Base-by-base conservation (phyloP, 2,329 filamentous ascomycete genomes). In the Calonectria montana region DNA sequence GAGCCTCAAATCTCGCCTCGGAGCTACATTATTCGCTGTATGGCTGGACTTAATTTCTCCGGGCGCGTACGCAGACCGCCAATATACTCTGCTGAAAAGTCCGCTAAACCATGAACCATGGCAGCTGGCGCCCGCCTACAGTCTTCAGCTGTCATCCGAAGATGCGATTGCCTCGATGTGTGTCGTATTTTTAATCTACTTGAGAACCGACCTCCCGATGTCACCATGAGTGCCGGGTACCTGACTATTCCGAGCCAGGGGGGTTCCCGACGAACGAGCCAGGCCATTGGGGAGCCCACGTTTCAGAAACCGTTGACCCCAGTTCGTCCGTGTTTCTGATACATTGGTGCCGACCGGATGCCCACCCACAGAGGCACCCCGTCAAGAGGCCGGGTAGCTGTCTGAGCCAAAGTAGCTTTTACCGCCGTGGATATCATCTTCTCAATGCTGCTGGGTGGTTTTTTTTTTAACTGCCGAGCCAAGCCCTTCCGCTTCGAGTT, bases 311-410 rank as follows among this genome's bases (percentile, higher is more conserved):
- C 16, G 35, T 39, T 23, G 6, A 66, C 61, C 61, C 64, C 47
- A 29, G 69, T 39, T 37, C 43, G 37, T 67, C 48, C 21, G 18
- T 21, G 64, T 71, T 67, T 71, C 69, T 67, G 64, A 71, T 71
- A 71, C 64, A 70, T 48, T 66, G 39, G 69, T 18, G 47, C 18
- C 21, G 39, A 13, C n/a, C n/a, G n/a, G n/a, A 39, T 35, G 31
- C 35, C 21, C 25, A 31, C 12, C 6, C 53, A 15, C 21, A 23
- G 35, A 39, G 48, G 18, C 53, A 15, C 21, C 35, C 31, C 53
- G 23, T 35, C 35, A 21, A 27, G 53, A 21, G 53, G 35, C 21
- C 37, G 53, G 53, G n/a, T 35, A 59, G 25, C 48, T 39, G 21
- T n/a, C 53, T 31, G 8, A 4, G 39, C 25, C 18, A 12, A 12